Conservation (phyloP, 352 stramenopile species). For the Phytophthora cajani region DNA sequence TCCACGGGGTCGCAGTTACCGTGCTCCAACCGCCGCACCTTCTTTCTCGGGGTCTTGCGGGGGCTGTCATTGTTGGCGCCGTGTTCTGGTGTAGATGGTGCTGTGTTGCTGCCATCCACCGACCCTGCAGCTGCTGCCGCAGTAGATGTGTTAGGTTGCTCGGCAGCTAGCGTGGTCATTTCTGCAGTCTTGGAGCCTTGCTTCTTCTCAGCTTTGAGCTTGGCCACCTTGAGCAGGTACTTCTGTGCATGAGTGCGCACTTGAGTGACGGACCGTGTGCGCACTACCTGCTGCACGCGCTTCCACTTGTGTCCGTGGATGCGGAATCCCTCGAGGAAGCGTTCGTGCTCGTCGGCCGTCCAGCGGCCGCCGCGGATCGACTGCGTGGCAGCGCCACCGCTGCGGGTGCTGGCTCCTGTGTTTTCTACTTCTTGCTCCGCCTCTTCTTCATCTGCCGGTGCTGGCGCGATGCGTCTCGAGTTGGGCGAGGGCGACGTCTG, state of each 20-base stretch:
- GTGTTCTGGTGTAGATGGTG: constrained; percentile 47
- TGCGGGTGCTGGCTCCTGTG: constrained; percentile 16
- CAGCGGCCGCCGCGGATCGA: constrained; percentile 85
- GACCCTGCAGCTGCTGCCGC: constrained; percentile 15
- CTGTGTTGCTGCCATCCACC: constrained; percentile 36
- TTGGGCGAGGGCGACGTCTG: constrained; percentile 37
- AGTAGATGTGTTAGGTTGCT: constrained; percentile 6
- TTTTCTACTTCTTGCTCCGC: constrained; percentile 59
- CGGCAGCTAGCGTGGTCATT: constrained; percentile 35
- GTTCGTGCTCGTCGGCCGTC: constrained; percentile 87
- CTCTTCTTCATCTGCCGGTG: constrained; percentile 74
- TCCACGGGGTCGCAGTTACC: constrained; percentile 63
- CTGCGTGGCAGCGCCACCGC: constrained; percentile 18
- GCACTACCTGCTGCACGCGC: constrained; percentile 88
- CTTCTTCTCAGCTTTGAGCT: constrained; percentile 87
- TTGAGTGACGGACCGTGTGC: constrained; percentile 88
- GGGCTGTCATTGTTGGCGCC: constrained; percentile 28
- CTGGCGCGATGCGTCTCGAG: constrained; percentile 59
- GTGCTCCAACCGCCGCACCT: constrained; percentile 53
- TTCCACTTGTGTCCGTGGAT: constrained; percentile 93
- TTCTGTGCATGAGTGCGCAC: constrained; percentile 90
- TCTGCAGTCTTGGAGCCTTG: constrained; percentile 41
- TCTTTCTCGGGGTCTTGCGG: constrained; percentile 59
- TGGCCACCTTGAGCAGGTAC: constrained; percentile 90
- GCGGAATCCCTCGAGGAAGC: constrained; percentile 86